Evolutionary conservation across 441 rosid species (phyloP).

Genomic region (Pelargonium fulgidum): DNA sequence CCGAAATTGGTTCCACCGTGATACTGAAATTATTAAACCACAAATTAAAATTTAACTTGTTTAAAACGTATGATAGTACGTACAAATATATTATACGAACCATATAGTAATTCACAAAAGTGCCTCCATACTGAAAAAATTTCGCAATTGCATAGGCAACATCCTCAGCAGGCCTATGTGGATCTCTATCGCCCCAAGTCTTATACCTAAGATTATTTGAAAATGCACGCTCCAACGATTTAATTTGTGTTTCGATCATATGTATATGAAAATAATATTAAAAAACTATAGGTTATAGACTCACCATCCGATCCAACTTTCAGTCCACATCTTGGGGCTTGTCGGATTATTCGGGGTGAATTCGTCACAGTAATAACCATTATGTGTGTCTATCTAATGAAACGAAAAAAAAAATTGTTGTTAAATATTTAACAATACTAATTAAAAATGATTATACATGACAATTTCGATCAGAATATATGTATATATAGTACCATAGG

Average conservation of each 20-base stretch:
- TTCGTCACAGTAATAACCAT: constrained; percentile 66
- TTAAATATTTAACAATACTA: no score
- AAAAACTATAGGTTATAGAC: neutral
- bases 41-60: neutral
- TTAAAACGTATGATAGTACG: no score
- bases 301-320: constrained; percentile 63
- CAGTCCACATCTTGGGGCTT: constrained; percentile 66
- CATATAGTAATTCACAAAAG: constrained; percentile 66
- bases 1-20: constrained; percentile 86
- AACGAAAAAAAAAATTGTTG: neutral
- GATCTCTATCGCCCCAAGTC: constrained; percentile 48
- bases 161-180: constrained; percentile 58
- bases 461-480: neutral
- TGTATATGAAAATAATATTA: neutral
- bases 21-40: constrained; percentile 34
- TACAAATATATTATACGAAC: constrained; percentile 20
- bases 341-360: constrained; percentile 35
- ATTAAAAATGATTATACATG: neutral
- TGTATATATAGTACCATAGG: constrained; percentile 39
- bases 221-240: neutral
- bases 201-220: constrained; percentile 33
- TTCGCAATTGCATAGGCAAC: constrained; percentile 58
- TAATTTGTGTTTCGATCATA: neutral
- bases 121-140: constrained; percentile 50
- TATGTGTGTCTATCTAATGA: constrained; percentile 51